Percentiles rank a stretch among this genome's conserved stretches.
These are phyloP conservation scores for Nakazawaea holstii DNA, from an alignment of 805 yeast genomes.

Conservation along the genomic window DNA sequence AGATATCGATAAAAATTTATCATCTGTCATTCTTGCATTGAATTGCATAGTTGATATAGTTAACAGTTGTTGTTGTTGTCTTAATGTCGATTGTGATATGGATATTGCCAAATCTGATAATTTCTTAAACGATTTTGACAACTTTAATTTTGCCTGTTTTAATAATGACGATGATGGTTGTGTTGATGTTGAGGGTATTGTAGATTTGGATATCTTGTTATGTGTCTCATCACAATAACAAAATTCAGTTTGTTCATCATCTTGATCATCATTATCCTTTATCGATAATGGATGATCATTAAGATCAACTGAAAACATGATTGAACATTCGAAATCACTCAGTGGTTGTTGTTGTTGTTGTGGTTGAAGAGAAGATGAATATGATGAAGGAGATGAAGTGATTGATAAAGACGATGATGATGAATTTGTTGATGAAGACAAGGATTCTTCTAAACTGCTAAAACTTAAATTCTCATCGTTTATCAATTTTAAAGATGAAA, in stretches of 20 bases:
- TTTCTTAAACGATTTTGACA: slow-evolving; percentile 3
- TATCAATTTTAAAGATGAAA: background rate
- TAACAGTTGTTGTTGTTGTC: background rate
- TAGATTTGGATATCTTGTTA: background rate
- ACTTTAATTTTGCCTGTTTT: background rate
- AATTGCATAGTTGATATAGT: slow-evolving; percentile 4
- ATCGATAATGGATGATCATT: slow-evolving; percentile 1
- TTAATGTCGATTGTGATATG: slow-evolving; percentile 1
- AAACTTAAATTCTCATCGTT: background rate
- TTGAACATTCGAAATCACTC: too few species aligned
- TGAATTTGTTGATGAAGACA: too few species aligned
- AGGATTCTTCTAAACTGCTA: too few species aligned
- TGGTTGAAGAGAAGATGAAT: too few species aligned
- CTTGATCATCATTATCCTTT: background rate
- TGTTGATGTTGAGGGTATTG: background rate
- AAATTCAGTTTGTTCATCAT: background rate
- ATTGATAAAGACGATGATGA: background rate
- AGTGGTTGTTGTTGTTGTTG: background rate
- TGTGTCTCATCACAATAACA: background rate
- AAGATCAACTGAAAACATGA: background rate
- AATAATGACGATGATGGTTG: background rate
- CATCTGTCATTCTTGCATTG: slow-evolving; percentile 11
- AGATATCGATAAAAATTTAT: background rate
- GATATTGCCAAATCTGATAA: slow-evolving; percentile 4
- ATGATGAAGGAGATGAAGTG: background rate